Evolutionary conservation across 371 early-diverging fungal species (phyloP), one percentile per base, ranked within the genome.

Genomic region (Aphelidium insulamus): DNA sequence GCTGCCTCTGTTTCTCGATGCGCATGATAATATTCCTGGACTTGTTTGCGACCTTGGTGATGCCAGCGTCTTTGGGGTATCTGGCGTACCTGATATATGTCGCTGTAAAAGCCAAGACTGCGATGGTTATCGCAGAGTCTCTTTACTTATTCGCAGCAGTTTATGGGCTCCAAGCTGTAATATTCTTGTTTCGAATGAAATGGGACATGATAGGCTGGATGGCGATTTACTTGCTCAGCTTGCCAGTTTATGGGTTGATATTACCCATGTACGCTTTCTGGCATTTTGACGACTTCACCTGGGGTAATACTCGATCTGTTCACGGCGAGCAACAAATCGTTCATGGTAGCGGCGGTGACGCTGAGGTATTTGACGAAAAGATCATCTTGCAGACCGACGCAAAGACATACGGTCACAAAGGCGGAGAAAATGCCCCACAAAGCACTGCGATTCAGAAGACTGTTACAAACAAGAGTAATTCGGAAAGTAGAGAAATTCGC

Each of bases 1-100:
- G 97, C 9, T 80, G 82, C 48, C 85, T 81, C 52, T 90, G 85
- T 48, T 84, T 86, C 55, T 86, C 88, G 0, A 88, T 92, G 92
- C 77, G 86, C 31, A 87, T 91, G 52, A 72, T 76, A 7, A 86
- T 74, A 37, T 73, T 81, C 55, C 59, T 76, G 51, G 97, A 97
- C 53, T 49, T 78, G 31, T 50, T 71, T 32, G 68, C 72, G 5
- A 78, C 79, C 5, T 40, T 77, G 23, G 60, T 72, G 6, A 58
- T 66, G 28, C 79, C 79, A 8, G 71, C 71, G 5, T 57, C 72
- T 0, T 44, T 78, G 15, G 15, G 62, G n/a, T 76, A 59, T 44
- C 52, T 62, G 24, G 57, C 59, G 4, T 84, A 80, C 51, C 50
- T 79, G 18, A 63, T 82, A 26, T 72, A 68, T 38, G 49, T 67